phyloP scores from a whole-genome alignment of 148 eudicot species.

The Fallopia convolvulus region DNA sequence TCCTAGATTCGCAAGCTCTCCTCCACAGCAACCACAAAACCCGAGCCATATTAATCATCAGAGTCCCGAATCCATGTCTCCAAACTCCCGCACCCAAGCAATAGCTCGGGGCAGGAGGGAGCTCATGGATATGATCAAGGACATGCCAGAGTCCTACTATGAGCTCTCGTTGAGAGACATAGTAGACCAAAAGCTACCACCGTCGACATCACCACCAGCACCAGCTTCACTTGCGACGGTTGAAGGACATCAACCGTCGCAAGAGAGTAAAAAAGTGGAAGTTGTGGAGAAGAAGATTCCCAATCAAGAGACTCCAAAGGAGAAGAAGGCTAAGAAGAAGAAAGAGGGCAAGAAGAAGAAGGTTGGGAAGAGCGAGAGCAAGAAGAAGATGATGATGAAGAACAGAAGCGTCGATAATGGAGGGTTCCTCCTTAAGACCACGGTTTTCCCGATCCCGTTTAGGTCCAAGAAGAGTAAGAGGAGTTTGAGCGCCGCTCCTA shows the following conservation, averaged over 20 bases:
- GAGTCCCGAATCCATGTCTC: slow-evolving; percentile 24
- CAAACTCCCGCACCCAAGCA: slow-evolving; percentile 46
- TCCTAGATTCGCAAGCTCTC: slow-evolving; percentile 16
- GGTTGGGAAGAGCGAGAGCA: slow-evolving; percentile 38
- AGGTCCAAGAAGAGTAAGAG: slow-evolving; percentile 34
- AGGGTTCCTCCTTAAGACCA: slow-evolving; percentile 50
- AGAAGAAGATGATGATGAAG: slow-evolving; percentile 39
- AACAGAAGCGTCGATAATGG: slow-evolving; percentile 41
- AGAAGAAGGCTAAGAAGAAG: slow-evolving; percentile 16
- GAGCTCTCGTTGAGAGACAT: slow-evolving; percentile 69
- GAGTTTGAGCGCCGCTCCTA: slow-evolving; percentile 16
- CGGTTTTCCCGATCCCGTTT: slow-evolving; percentile 45
- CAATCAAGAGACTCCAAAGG: slow-evolving; percentile 16
- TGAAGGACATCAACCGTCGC: not conserved
- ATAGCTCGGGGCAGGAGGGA: slow-evolving; percentile 67
- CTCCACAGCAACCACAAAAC: not conserved
- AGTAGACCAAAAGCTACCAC: slow-evolving; percentile 36
- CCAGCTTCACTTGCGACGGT: not conserved
- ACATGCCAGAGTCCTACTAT: slow-evolving; percentile 65
- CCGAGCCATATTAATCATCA: slow-evolving; percentile 13
- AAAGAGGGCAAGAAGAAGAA: slow-evolving; percentile 32
- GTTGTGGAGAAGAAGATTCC: not conserved
- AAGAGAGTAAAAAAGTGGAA: not conserved
- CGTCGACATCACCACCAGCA: not conserved
- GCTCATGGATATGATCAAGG: slow-evolving; percentile 76